Evolutionary conservation across 169 alveolate genomes (phyloP), one percentile per base, ranked within the genome.

Genomic region (Cyclospora cayetanensis): DNA sequence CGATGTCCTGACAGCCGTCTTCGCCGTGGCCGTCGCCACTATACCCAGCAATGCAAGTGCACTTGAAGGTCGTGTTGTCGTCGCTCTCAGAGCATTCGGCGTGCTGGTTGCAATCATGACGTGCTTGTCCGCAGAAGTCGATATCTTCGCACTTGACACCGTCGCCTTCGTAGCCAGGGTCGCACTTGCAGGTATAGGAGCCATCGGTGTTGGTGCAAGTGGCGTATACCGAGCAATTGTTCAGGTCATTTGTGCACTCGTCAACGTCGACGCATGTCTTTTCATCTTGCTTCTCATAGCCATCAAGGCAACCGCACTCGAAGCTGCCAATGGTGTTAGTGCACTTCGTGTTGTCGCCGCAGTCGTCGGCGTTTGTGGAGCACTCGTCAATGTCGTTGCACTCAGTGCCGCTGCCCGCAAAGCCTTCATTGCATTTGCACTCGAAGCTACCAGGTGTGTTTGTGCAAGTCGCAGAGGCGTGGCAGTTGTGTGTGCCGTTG

Each of bases 361-460:
- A 95, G 25, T 74, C 66, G 46, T 93, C 87, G 15, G 92, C 89
- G 9, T 91, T 90, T 1, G 46, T 76, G 18, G 93, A 46, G 90
- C 96, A 95, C 85, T 95, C 96, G 63, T 95, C 94, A 29, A 95
- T 55, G 85, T 95, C 96, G 25, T 42, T 76, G 85, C 96, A 95
- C 29, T 46, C 50, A 50, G 50, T 85, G 34, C 94, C 95, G 82
- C 89, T 80, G 87, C 92, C 92, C 43, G 42, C 52, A 77, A 92
- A 91, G n/a, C 94, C 94, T 0, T n/a, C 42, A 37, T 83, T 91
- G 90, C 96, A 94, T 9, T 27, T 37, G 74, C 96, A 94, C 29
- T 90, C 43, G 74, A 79, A 94, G 50, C 93, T 65, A 31, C 95
- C 95, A 11, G 86, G 72, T 20, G 89, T 72, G 79, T 94, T 94